Evolutionary conservation across 192 early-diverging fungal genomes (phyloP).

Genomic region (Entomortierella parvispora): DNA sequence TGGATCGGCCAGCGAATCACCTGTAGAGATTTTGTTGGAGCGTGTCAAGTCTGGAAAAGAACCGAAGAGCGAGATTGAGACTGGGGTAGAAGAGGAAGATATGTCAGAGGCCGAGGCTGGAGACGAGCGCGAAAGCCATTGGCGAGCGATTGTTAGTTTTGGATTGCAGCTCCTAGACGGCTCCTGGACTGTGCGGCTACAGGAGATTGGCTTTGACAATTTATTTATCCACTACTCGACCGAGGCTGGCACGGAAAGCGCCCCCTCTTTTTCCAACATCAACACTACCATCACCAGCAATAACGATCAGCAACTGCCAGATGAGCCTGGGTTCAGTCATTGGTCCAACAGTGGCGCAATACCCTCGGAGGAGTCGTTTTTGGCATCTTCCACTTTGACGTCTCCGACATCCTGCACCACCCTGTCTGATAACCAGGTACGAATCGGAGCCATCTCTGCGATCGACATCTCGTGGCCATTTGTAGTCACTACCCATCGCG

Average conservation of each 20-base stretch:
- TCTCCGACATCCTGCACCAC: not conserved
- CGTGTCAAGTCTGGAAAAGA: not conserved
- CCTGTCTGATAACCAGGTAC: not conserved
- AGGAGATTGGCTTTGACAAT: conserved; percentile 42
- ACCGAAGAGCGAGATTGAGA: not conserved
- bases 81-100: not conserved
- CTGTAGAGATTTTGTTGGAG: conserved; percentile 14
- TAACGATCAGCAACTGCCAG: no score
- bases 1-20: conserved; percentile 18
- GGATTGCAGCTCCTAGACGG: conserved; percentile 29
- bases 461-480: conserved; percentile 42
- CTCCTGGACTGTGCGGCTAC: conserved; percentile 39
- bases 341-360: no score
- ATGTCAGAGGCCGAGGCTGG: not conserved
- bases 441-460: conserved; percentile 33
- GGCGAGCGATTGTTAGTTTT: conserved; percentile 26
- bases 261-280: no score
- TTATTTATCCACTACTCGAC: conserved; percentile 16
- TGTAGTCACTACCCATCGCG: conserved; percentile 39
- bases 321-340: not conserved
- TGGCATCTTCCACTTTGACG: not conserved
- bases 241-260: conserved; percentile 20
- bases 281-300: not conserved
- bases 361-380: no score
- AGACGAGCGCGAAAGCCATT: not conserved